These are phyloP conservation scores for Hamamelis virginiana DNA, from an alignment of 164 flowering plant species.

Conservation along the genomic window DNA sequence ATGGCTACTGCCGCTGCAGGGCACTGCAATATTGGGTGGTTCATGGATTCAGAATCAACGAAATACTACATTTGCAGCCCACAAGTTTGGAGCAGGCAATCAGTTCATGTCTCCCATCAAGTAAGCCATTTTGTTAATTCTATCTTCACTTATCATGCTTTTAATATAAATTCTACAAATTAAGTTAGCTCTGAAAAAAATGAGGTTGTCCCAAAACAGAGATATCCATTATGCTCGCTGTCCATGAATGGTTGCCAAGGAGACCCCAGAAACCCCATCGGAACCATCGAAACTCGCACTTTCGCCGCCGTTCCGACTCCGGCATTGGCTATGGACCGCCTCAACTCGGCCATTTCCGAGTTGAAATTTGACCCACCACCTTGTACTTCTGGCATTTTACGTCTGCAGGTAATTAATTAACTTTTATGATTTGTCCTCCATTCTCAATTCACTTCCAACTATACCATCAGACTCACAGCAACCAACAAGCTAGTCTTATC, in stretches of 20 bases:
- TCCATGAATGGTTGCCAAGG: conserved; percentile 85
- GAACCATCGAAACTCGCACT: conserved; percentile 54
- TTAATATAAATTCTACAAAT: background rate
- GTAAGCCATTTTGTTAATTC: background rate
- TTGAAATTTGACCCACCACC: conserved; percentile 46
- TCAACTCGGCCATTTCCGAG: conserved; percentile 44
- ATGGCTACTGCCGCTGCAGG: conserved; percentile 27
- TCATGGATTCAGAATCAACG: conserved; percentile 14
- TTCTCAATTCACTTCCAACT: background rate
- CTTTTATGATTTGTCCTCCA: background rate
- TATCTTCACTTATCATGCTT: background rate
- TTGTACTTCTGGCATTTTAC: conserved; percentile 60
- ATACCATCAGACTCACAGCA: too few species aligned
- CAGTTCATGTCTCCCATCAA: conserved; percentile 5
- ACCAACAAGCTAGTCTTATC: conserved; percentile 1
- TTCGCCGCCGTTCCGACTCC: conserved; percentile 52
- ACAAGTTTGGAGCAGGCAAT: background rate
- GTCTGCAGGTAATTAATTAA: conserved; percentile 75
- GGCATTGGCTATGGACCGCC: conserved; percentile 49
- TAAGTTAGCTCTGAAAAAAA: too few species aligned
- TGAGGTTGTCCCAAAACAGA: conserved; percentile 13
- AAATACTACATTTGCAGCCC: conserved; percentile 11
- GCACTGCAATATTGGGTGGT: conserved; percentile 20
- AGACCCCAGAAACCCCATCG: conserved; percentile 41
- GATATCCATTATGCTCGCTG: conserved; percentile 29